Conservation (phyloP, 768 basidiomycete species). For the Panaeolus cyanescens region DNA sequence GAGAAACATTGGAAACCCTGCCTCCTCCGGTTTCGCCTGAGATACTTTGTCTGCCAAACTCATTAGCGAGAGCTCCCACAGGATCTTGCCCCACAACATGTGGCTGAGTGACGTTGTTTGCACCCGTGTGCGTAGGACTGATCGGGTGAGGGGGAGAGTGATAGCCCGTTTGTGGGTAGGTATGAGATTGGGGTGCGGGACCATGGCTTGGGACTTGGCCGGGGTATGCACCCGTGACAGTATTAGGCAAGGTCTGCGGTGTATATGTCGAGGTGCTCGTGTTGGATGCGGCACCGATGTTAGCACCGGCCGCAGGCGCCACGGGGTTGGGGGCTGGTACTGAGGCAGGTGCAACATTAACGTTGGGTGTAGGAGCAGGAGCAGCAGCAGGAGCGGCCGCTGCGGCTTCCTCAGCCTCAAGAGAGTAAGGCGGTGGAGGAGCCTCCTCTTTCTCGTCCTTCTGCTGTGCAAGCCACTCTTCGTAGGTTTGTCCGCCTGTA, state of each 20-base stretch:
- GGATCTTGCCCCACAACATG: slow-evolving; percentile 21
- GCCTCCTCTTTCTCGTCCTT: slow-evolving; percentile 48
- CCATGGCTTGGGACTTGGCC: not conserved
- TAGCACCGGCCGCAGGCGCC: slow-evolving; percentile 1
- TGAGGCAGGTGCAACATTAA: not conserved
- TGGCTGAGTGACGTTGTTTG: not conserved
- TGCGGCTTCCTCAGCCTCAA: slow-evolving; percentile 43
- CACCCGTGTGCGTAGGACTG: not conserved
- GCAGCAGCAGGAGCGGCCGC: slow-evolving; percentile 10
- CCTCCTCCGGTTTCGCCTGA: slow-evolving; percentile 18
- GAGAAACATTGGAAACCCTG: slow-evolving; percentile 15
- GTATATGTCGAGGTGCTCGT: slow-evolving; percentile 1
- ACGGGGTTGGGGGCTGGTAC: slow-evolving; percentile 10
- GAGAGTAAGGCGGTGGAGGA: slow-evolving; percentile 72
- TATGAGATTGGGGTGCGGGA: not conserved
- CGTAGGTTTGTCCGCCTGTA: slow-evolving; percentile 35
- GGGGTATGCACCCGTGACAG: not conserved
- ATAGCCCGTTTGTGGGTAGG: not conserved
- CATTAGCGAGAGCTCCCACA: slow-evolving; percentile 33
- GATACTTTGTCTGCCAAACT: slow-evolving; percentile 39
- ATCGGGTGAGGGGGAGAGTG: not conserved
- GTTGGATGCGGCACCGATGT: slow-evolving; percentile 5
- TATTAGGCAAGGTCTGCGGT: not conserved
- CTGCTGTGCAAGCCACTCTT: slow-evolving; percentile 50
- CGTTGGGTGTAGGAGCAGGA: slow-evolving; percentile 8